A percentile compares a stretch with the other conserved stretches of the same genome.
These are phyloP conservation scores for Clavariopsis aquatica DNA, from an alignment of 495 filamentous ascomycete species.

Conservation along the genomic window DNA sequence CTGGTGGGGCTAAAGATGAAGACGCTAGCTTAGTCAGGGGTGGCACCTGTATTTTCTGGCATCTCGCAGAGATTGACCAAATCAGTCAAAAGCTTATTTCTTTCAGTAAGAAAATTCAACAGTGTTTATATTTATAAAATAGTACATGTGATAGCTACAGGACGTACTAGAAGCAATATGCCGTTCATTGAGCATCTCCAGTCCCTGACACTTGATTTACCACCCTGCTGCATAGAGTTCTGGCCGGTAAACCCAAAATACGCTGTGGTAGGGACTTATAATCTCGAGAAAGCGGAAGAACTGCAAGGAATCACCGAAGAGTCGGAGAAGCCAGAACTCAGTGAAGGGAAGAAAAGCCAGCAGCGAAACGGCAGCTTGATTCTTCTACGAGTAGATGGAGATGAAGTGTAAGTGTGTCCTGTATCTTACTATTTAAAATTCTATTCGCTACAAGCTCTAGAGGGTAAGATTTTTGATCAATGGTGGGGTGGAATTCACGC, in stretches of 20 bases:
- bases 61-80: too few relatives aligned
- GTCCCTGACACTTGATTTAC: conserved; percentile 56
- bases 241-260: conserved; percentile 63
- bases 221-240: conserved; percentile 86
- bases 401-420: conserved; percentile 53
- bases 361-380: conserved; percentile 31
- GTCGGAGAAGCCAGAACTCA: conserved; percentile 28
- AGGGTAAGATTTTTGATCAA: too few relatives aligned
- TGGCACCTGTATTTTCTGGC: too few relatives aligned
- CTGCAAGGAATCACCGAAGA: conserved; percentile 37
- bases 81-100: too few relatives aligned
- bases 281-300: conserved; percentile 58
- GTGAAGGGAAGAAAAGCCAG: conserved; percentile 27
- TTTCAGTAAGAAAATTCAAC: too few relatives aligned
- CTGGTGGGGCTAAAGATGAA: too few relatives aligned
- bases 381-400: conserved; percentile 44
- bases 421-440: background rate
- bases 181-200: conserved; percentile 42
- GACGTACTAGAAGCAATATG: conserved; percentile 17
- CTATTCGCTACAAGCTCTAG: background rate
- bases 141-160: too few relatives aligned
- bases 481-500: too few relatives aligned
- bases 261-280: conserved; percentile 85
- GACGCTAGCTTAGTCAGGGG: too few relatives aligned
- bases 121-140: too few relatives aligned